phyloP scores from a whole-genome alignment of 345 rosid species.

The Nasturtium officinale region DNA sequence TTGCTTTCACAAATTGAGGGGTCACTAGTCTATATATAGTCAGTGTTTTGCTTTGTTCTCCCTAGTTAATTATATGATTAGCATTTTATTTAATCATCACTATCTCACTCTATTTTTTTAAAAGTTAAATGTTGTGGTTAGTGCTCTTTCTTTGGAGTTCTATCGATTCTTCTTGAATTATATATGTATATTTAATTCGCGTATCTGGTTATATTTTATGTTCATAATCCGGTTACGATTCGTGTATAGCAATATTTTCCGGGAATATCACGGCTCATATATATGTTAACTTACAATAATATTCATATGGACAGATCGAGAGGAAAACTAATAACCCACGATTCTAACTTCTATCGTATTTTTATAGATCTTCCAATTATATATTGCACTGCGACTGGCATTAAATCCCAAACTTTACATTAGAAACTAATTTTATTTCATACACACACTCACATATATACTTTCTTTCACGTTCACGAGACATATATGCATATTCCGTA shows the following conservation, averaged over 20 bases:
- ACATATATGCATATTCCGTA: too few species aligned
- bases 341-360: constrained; percentile 12
- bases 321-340: constrained; percentile 21
- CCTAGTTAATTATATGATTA: constrained; percentile 30
- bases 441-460: neutral
- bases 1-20: constrained; percentile 24
- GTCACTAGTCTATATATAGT: constrained; percentile 44
- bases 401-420: neutral
- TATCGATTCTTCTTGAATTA: constrained; percentile 36
- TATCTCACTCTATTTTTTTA: constrained; percentile 28
- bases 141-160: constrained; percentile 44
- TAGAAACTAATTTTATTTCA: neutral
- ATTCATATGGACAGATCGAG: constrained; percentile 1
- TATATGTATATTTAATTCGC: constrained; percentile 21
- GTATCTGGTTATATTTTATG: constrained; percentile 40
- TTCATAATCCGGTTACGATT: constrained; percentile 40
- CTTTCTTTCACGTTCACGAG: neutral
- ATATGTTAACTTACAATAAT: neutral
- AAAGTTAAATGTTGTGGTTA: constrained; percentile 20
- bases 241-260: constrained; percentile 39
- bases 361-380: constrained; percentile 13
- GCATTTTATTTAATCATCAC: constrained; percentile 35
- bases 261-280: constrained; percentile 37
- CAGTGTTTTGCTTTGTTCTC: constrained; percentile 32
- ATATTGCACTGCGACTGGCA: constrained; percentile 1